A percentile compares a stretch with the other conserved stretches of the same genome.
Conservation (phyloP, 2,329 filamentous ascomycete species). For the Graphilbum sp. region DNA sequence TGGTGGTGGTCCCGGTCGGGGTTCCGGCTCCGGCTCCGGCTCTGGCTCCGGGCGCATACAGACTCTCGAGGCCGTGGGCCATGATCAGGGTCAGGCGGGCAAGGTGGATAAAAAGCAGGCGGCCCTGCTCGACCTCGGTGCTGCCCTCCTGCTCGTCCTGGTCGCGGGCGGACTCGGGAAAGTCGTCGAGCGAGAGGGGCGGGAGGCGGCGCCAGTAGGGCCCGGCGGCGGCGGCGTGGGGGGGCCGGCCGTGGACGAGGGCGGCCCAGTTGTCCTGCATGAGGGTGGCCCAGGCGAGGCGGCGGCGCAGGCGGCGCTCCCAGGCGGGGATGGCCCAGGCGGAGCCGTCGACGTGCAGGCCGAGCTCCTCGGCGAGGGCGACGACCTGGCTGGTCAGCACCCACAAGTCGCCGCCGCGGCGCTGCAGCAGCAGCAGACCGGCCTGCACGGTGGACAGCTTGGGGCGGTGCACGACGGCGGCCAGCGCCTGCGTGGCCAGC, state of each 20-base stretch:
- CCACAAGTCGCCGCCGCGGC: conserved; percentile 28
- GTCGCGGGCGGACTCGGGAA: conserved; percentile 54
- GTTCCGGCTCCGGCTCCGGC: conserved; percentile 39
- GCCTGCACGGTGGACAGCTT: conserved; percentile 39
- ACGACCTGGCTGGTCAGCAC: conserved; percentile 35
- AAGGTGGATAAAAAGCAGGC: conserved; percentile 58
- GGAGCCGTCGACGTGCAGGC: conserved; percentile 43
- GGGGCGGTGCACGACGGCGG: conserved; percentile 46
- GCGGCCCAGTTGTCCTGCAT: conserved; percentile 66
- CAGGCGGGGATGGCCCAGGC: conserved; percentile 45
- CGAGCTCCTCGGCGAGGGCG: conserved; percentile 39
- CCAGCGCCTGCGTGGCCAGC: conserved; percentile 37
- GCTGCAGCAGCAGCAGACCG: conserved; percentile 34
- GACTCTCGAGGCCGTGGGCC: conserved; percentile 65
- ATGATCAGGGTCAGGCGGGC: conserved; percentile 60
- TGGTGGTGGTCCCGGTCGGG: conserved; percentile 51
- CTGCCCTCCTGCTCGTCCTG: conserved; percentile 45
- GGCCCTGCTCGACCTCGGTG: conserved; percentile 48
- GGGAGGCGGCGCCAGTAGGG: conserved; percentile 62
- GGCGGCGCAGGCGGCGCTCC: conserved; percentile 44
- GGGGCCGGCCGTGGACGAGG: conserved; percentile 69
- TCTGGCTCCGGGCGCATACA: conserved; percentile 67
- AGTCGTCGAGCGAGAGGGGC: conserved; percentile 46
- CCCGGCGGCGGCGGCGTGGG: conserved; percentile 53
- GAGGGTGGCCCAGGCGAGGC: conserved; percentile 47